Conservation (phyloP, 768 basidiomycete species). For the Collybiopsis luxurians region DNA sequence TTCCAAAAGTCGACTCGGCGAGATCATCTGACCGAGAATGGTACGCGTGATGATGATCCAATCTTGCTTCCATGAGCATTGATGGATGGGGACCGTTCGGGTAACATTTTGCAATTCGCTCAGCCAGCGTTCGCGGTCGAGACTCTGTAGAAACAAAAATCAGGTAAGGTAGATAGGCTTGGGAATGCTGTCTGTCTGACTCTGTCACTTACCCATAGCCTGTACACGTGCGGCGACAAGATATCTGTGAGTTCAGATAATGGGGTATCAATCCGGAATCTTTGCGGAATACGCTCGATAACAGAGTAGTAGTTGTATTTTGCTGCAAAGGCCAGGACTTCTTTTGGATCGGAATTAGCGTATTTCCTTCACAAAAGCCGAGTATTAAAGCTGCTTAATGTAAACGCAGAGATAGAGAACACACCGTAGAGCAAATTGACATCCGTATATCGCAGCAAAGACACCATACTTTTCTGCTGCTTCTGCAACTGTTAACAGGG, state of each 20-base stretch:
- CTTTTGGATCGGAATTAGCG: no score
- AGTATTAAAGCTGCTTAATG: not conserved
- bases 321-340: not conserved
- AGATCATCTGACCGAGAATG: no score
- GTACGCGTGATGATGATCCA: no score
- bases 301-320: not conserved
- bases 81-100: no score
- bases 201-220: not conserved
- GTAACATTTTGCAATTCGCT: no score
- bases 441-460: conserved; percentile 7
- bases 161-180: no score
- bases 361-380: no score
- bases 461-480: conserved; percentile 10
- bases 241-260: not conserved
- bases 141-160: no score
- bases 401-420: not conserved
- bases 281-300: not conserved
- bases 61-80: no score
- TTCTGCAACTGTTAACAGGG: conserved; percentile 2
- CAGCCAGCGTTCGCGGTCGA: no score
- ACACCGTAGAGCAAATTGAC: conserved; percentile 7
- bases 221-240: not conserved
- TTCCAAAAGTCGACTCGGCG: no score
- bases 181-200: not conserved
- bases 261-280: not conserved